A percentile compares a stretch with the other conserved stretches of the same genome.
Evolutionary conservation across 176 grass and related monocot species (phyloP).

Genomic region (Bonia amplexicaulis): DNA sequence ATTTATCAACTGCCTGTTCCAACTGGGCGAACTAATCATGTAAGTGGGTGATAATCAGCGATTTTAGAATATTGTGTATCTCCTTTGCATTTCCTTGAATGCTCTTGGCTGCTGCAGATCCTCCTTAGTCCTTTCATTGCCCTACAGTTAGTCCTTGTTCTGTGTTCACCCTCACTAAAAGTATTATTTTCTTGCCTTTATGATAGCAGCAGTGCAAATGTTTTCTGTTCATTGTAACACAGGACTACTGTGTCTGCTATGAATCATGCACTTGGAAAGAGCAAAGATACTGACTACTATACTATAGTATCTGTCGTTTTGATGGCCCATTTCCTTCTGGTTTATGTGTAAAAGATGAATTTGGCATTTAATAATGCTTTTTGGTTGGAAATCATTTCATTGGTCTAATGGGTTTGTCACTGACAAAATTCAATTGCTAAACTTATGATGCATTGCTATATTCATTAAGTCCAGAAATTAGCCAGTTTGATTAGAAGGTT

Average conservation of each 20-base stretch:
- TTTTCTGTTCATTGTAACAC: neutral
- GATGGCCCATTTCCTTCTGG: neutral
- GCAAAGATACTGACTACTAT: neutral
- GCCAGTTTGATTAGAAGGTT: neutral
- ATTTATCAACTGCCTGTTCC: neutral
- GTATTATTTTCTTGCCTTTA: neutral
- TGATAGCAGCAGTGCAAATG: neutral
- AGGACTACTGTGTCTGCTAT: neutral
- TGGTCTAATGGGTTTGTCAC: neutral
- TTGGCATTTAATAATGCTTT: neutral
- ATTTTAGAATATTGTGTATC: neutral
- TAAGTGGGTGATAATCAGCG: neutral
- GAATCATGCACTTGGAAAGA: neutral
- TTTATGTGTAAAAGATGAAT: neutral
- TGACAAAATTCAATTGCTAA: neutral
- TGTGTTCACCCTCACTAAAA: neutral
- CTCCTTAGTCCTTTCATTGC: neutral
- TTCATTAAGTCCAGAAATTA: neutral
- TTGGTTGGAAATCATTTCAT: slow-evolving; percentile 8
- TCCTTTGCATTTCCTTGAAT: neutral
- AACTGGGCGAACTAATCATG: neutral
- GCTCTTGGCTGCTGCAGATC: neutral
- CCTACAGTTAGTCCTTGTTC: neutral
- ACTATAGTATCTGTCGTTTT: neutral
- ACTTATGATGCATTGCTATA: neutral